phyloP scores from a whole-genome alignment of 2,329 filamentous ascomycete genomes.

The Metarhizium anisopliae region DNA sequence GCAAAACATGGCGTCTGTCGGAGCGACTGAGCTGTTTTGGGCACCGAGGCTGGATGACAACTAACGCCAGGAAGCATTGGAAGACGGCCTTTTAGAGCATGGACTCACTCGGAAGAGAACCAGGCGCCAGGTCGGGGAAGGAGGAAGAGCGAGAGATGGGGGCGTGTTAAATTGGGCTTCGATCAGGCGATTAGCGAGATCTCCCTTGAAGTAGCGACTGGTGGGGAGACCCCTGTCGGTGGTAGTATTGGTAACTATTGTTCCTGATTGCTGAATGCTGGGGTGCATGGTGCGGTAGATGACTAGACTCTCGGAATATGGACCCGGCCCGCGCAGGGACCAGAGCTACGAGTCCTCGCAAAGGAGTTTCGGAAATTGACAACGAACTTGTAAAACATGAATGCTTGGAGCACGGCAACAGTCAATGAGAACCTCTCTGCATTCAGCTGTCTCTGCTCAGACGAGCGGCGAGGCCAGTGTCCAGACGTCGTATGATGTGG shows the following conservation, averaged over 20 bases:
- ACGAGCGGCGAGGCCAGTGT: neutral
- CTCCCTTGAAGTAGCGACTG: constrained; percentile 1
- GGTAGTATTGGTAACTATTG: no score
- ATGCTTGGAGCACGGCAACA: neutral
- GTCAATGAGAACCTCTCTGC: neutral
- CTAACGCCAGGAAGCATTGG: neutral
- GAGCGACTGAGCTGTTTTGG: neutral
- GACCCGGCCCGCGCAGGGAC: neutral
- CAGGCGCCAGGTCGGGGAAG: neutral
- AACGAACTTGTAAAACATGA: neutral
- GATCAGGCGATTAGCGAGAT: constrained; percentile 13
- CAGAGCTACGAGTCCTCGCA: neutral
- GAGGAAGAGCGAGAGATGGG: neutral
- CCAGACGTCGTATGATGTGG: neutral
- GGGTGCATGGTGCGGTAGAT: neutral
- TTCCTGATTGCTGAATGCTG: neutral
- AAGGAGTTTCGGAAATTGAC: neutral
- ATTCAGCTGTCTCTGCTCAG: neutral
- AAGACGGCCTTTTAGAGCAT: neutral
- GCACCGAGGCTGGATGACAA: neutral
- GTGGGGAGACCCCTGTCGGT: no score
- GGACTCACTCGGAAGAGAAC: neutral
- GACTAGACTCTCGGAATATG: neutral
- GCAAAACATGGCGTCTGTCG: neutral
- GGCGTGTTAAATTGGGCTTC: neutral